phyloP scores from a whole-genome alignment of 257 asterid genomes.

The Solanum rostratum region DNA sequence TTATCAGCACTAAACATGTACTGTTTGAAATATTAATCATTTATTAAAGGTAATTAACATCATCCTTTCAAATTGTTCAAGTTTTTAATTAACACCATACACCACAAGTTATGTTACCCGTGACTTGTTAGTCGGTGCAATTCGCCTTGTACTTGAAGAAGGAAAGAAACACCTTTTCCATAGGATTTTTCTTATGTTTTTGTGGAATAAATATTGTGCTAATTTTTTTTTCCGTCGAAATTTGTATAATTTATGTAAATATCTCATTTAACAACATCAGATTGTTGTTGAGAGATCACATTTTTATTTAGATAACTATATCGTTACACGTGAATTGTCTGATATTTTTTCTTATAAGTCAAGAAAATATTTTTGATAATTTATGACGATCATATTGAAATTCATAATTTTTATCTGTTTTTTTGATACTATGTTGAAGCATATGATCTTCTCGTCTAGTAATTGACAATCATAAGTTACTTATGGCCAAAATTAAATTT shows the following conservation, averaged over 20 bases:
- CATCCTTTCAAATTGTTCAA: background rate
- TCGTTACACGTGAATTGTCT: background rate
- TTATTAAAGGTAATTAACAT: background rate
- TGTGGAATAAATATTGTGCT: background rate
- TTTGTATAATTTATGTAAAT: background rate
- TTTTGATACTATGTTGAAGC: background rate
- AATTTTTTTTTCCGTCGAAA: background rate
- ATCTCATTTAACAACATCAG: background rate
- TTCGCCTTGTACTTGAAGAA: background rate
- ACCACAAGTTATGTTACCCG: background rate
- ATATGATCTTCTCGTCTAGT: background rate
- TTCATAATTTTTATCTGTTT: background rate
- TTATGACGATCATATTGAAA: background rate
- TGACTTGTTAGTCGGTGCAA: background rate
- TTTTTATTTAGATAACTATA: background rate
- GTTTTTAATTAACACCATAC: background rate
- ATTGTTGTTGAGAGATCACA: background rate
- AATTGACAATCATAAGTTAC: background rate
- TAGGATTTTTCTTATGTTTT: background rate
- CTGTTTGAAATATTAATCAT: background rate
- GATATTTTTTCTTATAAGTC: background rate
- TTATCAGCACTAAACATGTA: background rate
- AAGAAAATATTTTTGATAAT: background rate
- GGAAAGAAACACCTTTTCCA: background rate
- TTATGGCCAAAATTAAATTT: background rate